Base-by-base conservation (phyloP, 2,329 filamentous ascomycete genomes). In the Seiridium unicorne region DNA sequence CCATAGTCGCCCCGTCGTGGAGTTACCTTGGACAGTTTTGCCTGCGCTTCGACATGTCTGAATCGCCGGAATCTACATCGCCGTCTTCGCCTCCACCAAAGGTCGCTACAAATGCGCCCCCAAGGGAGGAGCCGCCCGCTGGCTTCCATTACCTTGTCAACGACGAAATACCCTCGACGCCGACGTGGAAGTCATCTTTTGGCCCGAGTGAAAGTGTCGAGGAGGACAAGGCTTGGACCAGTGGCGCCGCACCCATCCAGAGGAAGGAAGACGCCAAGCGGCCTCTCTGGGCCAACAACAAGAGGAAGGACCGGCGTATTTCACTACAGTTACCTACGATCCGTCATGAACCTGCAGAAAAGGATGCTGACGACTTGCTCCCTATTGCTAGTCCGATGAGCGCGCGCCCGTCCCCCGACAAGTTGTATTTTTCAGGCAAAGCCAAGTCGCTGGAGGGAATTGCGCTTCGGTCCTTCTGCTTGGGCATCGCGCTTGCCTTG, bases 371-470 rank as follows among this genome's bases (percentile, higher is more conserved):
- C 68, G 59, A 68, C 44, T 36, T 69, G 55, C 66, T 71, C 47
- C 69, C 69, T 4, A 59, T 53, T 46, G 49, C 57, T 40, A 59
- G 57, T 36, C 49, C 57, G 31, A 40, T 58, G 46, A 60, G 58
- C 53, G 44, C 58, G 6, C 51, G 51, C 26, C 42, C 51, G 26
- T 48, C 66, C 44, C 73, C 73, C 47, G 71, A 74, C 40, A 75
- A 72, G 65, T 67, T 74, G 31, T 80, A 82, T 65, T 74, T 79
- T 63, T 67, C 74, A 44, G 77, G 79, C 65, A 78, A 81, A 58
- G 71, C 78, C 44, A 85, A 85, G 67, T 86, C 84, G 31, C 83
- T 88, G 60, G 76, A 83, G 8, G 85, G 84, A 64, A 86, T 88
- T 64, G 84, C 85, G 62, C 64, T 83, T 44, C 81, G 85, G 44